A percentile compares a stretch with the other conserved stretches of the same genome.
These are phyloP conservation scores for Trametes punicea DNA, from an alignment of 768 basidiomycete genomes.

Conservation along the genomic window DNA sequence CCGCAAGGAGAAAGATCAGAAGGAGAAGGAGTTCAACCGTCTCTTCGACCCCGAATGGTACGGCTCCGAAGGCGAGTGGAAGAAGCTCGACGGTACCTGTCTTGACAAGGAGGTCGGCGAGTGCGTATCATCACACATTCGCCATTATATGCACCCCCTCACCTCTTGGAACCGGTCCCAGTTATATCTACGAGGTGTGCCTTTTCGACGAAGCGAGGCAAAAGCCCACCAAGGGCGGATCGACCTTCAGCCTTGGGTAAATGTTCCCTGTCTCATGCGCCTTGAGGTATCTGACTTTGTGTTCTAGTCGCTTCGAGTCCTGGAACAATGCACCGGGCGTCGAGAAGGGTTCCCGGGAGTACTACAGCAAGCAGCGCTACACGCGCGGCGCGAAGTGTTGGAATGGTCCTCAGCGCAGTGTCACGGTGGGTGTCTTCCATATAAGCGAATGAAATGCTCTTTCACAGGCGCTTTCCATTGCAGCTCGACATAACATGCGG, in stretches of 20 bases:
- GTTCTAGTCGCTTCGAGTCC: conserved; percentile 63
- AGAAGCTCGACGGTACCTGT: conserved; percentile 85
- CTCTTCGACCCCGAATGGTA: conserved; percentile 66
- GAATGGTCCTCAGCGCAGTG: conserved; percentile 92
- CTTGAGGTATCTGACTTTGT: not conserved
- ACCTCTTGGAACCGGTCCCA: conserved; percentile 28
- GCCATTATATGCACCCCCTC: not conserved
- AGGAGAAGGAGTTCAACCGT: conserved; percentile 56
- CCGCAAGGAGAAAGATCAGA: conserved; percentile 50
- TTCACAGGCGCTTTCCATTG: not conserved
- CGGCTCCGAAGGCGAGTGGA: conserved; percentile 88
- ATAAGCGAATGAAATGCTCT: not conserved
- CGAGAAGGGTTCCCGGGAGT: conserved; percentile 60
- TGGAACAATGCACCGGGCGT: conserved; percentile 71
- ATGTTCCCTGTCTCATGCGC: conserved; percentile 24
- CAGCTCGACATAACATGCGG: conserved; percentile 85
- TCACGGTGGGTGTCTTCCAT: conserved; percentile 47
- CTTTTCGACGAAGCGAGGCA: conserved; percentile 87
- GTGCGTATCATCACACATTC: conserved; percentile 47
- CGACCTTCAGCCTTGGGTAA: conserved; percentile 79
- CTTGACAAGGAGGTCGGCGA: conserved; percentile 84
- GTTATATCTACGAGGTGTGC: conserved; percentile 94
- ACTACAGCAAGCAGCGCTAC: conserved; percentile 82
- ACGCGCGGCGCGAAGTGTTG: conserved; percentile 86
- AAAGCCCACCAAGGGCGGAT: conserved; percentile 79